Evolutionary conservation across 345 rosid genomes (phyloP).

Genomic region (Arabidopsis suecica): DNA sequence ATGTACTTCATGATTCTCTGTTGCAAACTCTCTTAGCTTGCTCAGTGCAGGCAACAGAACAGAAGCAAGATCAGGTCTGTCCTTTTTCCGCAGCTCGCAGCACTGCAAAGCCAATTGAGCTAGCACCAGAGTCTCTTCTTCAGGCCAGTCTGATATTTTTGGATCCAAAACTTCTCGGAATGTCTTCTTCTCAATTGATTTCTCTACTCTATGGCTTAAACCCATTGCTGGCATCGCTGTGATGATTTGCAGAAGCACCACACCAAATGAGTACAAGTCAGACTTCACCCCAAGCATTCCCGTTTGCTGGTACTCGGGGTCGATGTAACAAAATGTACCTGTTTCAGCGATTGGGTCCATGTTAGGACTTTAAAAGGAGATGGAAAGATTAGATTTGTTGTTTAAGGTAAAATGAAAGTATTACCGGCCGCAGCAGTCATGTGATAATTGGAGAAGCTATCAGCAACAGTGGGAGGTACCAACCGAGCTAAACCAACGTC

Average conservation of each 20-base stretch:
- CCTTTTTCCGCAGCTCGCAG: slow-evolving; percentile 79
- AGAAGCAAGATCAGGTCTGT: slow-evolving; percentile 75
- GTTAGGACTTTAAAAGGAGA: slow-evolving; percentile 26
- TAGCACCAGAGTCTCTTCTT: slow-evolving; percentile 59
- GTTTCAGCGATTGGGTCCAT: slow-evolving; percentile 24
- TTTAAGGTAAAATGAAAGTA: slow-evolving; percentile 10
- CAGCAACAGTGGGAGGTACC: slow-evolving; percentile 63
- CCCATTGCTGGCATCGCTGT: slow-evolving; percentile 82
- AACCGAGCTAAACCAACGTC: slow-evolving; percentile 84
- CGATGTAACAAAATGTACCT: slow-evolving; percentile 81
- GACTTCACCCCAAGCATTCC: slow-evolving; percentile 90
- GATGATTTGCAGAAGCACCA: slow-evolving; percentile 75
- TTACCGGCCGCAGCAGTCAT: slow-evolving; percentile 83
- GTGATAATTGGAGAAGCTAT: slow-evolving; percentile 53
- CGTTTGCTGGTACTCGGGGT: slow-evolving; percentile 87
- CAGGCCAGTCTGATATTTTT: slow-evolving; percentile 75
- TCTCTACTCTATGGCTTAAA: slow-evolving; percentile 59
- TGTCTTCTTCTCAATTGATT: slow-evolving; percentile 61
- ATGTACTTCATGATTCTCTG: slow-evolving; percentile 37
- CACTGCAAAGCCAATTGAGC: slow-evolving; percentile 76
- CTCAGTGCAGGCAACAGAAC: slow-evolving; percentile 68
- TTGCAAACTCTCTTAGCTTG: slow-evolving; percentile 55
- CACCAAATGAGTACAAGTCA: slow-evolving; percentile 79
- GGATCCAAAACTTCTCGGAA: slow-evolving; percentile 68
- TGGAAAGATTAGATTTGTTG: background rate